Percentiles rank a stretch among this genome's conserved stretches.
phyloP scores from a whole-genome alignment of 192 early-diverging fungal genomes.

The Dissophora globulifera region DNA sequence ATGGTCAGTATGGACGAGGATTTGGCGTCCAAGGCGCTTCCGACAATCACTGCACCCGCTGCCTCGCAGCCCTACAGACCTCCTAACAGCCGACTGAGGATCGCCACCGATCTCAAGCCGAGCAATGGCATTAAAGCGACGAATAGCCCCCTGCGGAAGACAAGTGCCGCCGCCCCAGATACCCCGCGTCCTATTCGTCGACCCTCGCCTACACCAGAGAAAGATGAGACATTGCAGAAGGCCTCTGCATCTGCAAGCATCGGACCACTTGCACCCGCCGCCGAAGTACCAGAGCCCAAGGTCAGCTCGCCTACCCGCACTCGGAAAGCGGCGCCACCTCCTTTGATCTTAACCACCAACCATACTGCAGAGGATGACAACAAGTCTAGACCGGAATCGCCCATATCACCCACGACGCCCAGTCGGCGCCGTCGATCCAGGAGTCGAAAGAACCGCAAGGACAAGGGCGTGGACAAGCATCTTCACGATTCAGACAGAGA shows the following conservation, averaged over 20 bases:
- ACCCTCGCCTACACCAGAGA: conserved; percentile 3
- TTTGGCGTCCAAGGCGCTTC: not conserved
- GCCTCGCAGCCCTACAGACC: conserved; percentile 45
- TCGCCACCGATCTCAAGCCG: conserved; percentile 14
- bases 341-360: conserved; percentile 26
- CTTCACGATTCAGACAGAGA: conserved; percentile 2
- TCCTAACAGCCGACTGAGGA: conserved; percentile 36
- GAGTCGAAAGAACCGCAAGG: conserved; percentile 43
- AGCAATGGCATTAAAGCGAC: not conserved
- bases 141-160: conserved; percentile 13
- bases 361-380: conserved; percentile 1
- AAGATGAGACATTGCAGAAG: not conserved
- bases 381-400: conserved; percentile 12
- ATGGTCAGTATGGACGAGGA: conserved; percentile 44
- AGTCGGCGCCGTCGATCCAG: conserved; percentile 41
- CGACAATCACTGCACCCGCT: not conserved
- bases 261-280: not conserved
- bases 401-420: conserved; percentile 30
- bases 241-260: not conserved
- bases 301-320: not conserved
- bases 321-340: conserved; percentile 27
- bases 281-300: conserved; percentile 1
- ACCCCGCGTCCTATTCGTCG: conserved; percentile 5
- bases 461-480: conserved; percentile 17
- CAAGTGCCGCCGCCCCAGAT: not conserved